A percentile compares a stretch with the other conserved stretches of the same genome.
Evolutionary conservation across 2,329 filamentous ascomycete genomes (phyloP).

Genomic region (Pyrenophora seminiperda): DNA sequence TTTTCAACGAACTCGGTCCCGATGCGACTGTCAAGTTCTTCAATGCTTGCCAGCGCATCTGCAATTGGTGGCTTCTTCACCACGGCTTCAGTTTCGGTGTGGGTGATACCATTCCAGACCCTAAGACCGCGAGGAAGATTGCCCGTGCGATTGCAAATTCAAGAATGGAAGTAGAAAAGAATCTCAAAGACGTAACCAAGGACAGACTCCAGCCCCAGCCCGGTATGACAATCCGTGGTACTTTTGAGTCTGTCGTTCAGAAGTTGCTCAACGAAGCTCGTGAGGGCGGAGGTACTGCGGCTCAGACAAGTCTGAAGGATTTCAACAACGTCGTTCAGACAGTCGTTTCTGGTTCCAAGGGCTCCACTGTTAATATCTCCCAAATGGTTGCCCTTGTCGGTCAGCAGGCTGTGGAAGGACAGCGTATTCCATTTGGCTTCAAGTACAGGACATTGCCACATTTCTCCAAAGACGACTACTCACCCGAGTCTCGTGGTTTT

Average conservation of each 20-base stretch:
- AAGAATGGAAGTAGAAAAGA: conserved; percentile 77
- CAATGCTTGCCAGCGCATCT: conserved; percentile 90
- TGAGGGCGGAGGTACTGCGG: conserved; percentile 93
- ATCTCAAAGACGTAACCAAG: conserved; percentile 78
- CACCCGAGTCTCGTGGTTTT: conserved; percentile 93
- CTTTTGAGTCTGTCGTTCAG: conserved; percentile 96
- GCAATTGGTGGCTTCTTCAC: conserved; percentile 97
- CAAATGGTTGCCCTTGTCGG: conserved; percentile 99
- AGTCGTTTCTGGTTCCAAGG: conserved; percentile 96
- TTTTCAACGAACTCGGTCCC: conserved; percentile 91
- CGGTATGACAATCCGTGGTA: conserved; percentile 98
- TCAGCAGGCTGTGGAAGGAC: conserved; percentile 97
- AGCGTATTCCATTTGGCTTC: conserved; percentile 98
- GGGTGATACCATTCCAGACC: conserved; percentile 94
- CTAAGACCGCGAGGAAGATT: conserved; percentile 80
- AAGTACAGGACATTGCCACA: conserved; percentile 96
- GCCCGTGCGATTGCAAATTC: conserved; percentile 79
- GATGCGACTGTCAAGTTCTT: conserved; percentile 91
- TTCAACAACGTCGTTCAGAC: conserved; percentile 96
- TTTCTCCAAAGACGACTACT: conserved; percentile 99
- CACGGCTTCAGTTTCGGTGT: conserved; percentile 98
- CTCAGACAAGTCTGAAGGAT: conserved; percentile 91
- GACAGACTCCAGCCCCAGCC: conserved; percentile 91
- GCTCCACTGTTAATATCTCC: conserved; percentile 98
- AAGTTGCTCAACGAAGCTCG: conserved; percentile 92